Evolutionary conservation across 1,139 yeast genomes (phyloP).

Genomic region (Insectozyma bohioensis): DNA sequence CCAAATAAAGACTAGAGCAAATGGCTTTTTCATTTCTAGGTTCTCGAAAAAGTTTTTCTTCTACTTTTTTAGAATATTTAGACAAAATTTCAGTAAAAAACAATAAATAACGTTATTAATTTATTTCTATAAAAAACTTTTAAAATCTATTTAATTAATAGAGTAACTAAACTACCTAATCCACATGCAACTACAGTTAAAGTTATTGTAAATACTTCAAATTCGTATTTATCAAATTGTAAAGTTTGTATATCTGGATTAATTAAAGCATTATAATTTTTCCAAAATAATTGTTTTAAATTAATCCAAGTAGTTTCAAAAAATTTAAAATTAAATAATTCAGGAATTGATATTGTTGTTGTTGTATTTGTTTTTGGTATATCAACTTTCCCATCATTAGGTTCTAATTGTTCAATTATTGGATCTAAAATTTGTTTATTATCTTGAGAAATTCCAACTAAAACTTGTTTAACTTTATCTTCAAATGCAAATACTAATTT

Average conservation of each 20-base stretch:
- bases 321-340: conserved; percentile 5
- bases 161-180: conserved; percentile 23
- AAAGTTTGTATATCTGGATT: conserved; percentile 20
- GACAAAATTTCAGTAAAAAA: conserved; percentile 1
- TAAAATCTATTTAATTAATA: conserved; percentile 9
- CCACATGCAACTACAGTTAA: conserved; percentile 22
- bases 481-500: conserved; percentile 83
- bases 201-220: conserved; percentile 21
- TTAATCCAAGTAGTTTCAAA: conserved; percentile 18
- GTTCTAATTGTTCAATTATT: conserved; percentile 13
- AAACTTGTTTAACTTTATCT: conserved; percentile 62
- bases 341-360: neutral
- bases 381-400: conserved; percentile 8
- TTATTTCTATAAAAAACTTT: neutral
- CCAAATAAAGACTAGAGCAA: too few relatives aligned
- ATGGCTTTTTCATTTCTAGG: too few relatives aligned
- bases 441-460: conserved; percentile 31
- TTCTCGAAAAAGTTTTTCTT: too few relatives aligned
- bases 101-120: neutral
- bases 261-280: conserved; percentile 20
- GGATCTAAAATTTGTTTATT: conserved; percentile 14
- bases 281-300: conserved; percentile 14
- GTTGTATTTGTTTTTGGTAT: conserved; percentile 1
- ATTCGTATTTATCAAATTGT: conserved; percentile 24
- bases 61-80: too few relatives aligned